Evolutionary conservation across 2,329 filamentous ascomycete genomes (phyloP).

Genomic region (Ramularia collo-cygni): DNA sequence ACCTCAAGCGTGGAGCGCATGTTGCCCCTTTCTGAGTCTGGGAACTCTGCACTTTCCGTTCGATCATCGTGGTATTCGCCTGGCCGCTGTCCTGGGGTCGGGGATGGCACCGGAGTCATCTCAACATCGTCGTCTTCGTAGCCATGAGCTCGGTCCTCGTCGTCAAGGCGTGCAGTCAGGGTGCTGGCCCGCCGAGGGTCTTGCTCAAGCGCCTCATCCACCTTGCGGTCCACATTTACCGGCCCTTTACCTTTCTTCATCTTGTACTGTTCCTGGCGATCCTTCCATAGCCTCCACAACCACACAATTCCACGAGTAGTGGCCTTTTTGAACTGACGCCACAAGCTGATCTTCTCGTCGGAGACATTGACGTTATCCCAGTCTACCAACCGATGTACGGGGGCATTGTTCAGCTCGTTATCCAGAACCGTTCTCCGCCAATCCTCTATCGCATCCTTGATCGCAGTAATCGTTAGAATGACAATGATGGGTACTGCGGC

Average conservation of each 20-base stretch:
- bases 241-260: slow-evolving; percentile 43
- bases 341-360: slow-evolving; percentile 75
- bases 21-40: slow-evolving; percentile 14
- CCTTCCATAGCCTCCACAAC: slow-evolving; percentile 45
- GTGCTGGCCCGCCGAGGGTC: slow-evolving; percentile 44
- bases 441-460: slow-evolving; percentile 95
- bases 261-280: slow-evolving; percentile 33
- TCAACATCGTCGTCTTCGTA: slow-evolving; percentile 64
- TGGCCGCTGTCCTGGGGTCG: slow-evolving; percentile 51
- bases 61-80: slow-evolving; percentile 15
- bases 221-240: slow-evolving; percentile 35
- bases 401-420: slow-evolving; percentile 91
- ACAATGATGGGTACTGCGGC: slow-evolving; percentile 89
- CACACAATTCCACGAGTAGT: slow-evolving; percentile 57
- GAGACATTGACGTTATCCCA: slow-evolving; percentile 92
- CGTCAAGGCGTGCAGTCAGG: slow-evolving; percentile 41
- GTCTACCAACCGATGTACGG: slow-evolving; percentile 79
- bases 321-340: slow-evolving; percentile 88
- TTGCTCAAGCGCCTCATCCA: slow-evolving; percentile 44
- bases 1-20: slow-evolving; percentile 24
- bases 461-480: slow-evolving; percentile 77
- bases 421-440: slow-evolving; percentile 87
- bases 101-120: slow-evolving; percentile 92
- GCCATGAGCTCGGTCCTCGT: slow-evolving; percentile 32
- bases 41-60: slow-evolving; percentile 5